phyloP scores from a whole-genome alignment of 1,284 basidiomycete genomes.

The Phaffia rhodozyma region DNA sequence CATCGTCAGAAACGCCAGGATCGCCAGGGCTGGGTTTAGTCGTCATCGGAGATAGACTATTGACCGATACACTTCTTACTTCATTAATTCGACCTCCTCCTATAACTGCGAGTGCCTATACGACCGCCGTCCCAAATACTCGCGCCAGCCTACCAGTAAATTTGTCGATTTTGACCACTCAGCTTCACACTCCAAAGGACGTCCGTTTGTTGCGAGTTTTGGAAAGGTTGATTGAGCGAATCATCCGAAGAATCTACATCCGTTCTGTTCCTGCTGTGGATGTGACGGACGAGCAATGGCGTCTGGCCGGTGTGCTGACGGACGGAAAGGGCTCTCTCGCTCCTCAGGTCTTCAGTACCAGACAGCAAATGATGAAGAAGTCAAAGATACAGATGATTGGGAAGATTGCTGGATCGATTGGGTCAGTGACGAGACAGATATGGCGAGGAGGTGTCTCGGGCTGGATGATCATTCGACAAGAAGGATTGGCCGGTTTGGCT shows the following conservation, averaged over 20 bases:
- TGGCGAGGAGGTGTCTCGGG: too few species aligned
- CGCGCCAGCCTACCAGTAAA: background rate
- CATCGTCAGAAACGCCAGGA: background rate
- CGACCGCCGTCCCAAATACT: background rate
- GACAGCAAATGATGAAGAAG: too few species aligned
- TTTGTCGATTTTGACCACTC: constrained; percentile 14
- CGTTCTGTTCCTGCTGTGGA: too few species aligned
- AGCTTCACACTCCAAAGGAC: constrained; percentile 8
- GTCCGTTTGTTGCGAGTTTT: constrained; percentile 10
- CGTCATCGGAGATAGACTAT: constrained; percentile 16
- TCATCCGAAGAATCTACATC: background rate
- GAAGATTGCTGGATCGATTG: too few species aligned
- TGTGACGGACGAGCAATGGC: too few species aligned
- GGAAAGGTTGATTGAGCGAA: constrained; percentile 3
- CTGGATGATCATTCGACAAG: too few species aligned
- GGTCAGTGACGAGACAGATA: too few species aligned
- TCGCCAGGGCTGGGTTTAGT: background rate
- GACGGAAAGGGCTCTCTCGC: too few species aligned
- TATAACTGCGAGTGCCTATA: background rate
- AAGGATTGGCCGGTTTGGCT: too few species aligned
- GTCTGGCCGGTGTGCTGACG: too few species aligned
- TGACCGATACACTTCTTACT: constrained; percentile 16
- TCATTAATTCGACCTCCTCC: background rate
- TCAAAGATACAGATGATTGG: too few species aligned
- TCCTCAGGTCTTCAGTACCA: too few species aligned